Evolutionary conservation across 208 protist genomes (phyloP), one percentile per base, ranked within the genome.

Genomic region (Spongospora subterranea): DNA sequence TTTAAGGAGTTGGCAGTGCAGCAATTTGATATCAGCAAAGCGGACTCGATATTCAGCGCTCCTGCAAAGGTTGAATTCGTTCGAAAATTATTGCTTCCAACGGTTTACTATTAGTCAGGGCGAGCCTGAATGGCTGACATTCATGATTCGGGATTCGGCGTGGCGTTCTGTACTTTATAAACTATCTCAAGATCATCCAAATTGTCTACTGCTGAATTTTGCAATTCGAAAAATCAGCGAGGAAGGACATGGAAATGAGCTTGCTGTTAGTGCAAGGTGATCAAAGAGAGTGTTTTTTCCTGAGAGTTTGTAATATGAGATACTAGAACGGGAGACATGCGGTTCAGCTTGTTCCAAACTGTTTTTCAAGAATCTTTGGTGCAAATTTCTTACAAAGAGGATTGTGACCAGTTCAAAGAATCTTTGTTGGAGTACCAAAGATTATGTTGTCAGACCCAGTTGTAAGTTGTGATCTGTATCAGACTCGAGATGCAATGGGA

Each of bases 21-120:
- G 71, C 71, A 82, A 82, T 82, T 82, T 43, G 71, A 82, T 43
- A n/a, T 82, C 71, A 82, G 17, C 6, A 82, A 82, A 82, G 71
- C 71, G 11, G 71, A 82, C n/a, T 82, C 71, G 71, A 82, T 82
- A 40, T 82, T 82, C 71, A 82, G 71, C 40, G 71, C 71, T 17
- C 71, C 71, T 6, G 35, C 71, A 6, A 82, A 82, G 71, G 71
- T 82, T 45, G 71, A 17, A 35, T 35, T 82, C 71, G 17, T 40
- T 82, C 71, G 35, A 6, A 45, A 24, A 60, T 82, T 45, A 43
- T 39, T 39, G n/a, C n/a, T 35, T 20, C n/a, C 17, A 45, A 35
- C 71, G 17, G 71, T 35, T 82, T 82, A 6, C 35, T 82, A 39
- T 82, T 17, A 40, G 17, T 40, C 6, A 82, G 71, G 71, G 71